Base-by-base conservation (phyloP, 495 filamentous ascomycete species). In the Talaromyces nanjingensis region DNA sequence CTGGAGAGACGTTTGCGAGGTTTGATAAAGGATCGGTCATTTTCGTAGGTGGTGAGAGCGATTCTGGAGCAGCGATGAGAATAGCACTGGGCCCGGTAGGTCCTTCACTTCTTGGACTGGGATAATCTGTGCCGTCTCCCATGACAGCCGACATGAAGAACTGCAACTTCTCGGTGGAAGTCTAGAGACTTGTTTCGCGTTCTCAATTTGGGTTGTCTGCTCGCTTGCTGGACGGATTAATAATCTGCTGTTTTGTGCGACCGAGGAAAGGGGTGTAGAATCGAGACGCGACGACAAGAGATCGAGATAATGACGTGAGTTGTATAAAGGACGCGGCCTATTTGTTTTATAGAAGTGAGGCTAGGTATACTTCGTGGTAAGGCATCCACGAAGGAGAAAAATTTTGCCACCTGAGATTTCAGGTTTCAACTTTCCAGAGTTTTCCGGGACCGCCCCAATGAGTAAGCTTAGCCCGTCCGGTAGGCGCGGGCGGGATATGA, bases 71-170 rank as follows among this genome's bases (percentile, higher is more conserved):
- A 66, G 76, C 69, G 61, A 77, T 76, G 52, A 81, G 74, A 62
- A 74, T 69, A 61, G 77, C 73, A 37, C 73, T 73, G 37, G 75
- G 74, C 63, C 74, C 76, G 65, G 70, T 68, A 34, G 73, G 69
- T 72, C 73, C 78, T 78, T 81, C 78, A 71, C 78, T 81, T 78
- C 75, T 72, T 69, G 78, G 78, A 70, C 77, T 80, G 68, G 78
- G 78, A 72, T 81, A 81, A 71, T 81, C 77, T 78, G 76, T 76
- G 53, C 76, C 77, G 76, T 79, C 77, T 64, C 78, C 78, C 78
- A 81, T 81, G 72, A 76, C 62, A 57, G 33, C 34, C 14, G 62
- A 58, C 62, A 64, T 64, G 62, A 42, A 54, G 33, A 31, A 39
- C 29, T 33, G 42, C 18, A 63, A 25, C 53, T 56, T 56, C 53